These are phyloP conservation scores for Penicillium decumbens DNA, from an alignment of 2,329 filamentous ascomycete genomes.

Conservation along the genomic window DNA sequence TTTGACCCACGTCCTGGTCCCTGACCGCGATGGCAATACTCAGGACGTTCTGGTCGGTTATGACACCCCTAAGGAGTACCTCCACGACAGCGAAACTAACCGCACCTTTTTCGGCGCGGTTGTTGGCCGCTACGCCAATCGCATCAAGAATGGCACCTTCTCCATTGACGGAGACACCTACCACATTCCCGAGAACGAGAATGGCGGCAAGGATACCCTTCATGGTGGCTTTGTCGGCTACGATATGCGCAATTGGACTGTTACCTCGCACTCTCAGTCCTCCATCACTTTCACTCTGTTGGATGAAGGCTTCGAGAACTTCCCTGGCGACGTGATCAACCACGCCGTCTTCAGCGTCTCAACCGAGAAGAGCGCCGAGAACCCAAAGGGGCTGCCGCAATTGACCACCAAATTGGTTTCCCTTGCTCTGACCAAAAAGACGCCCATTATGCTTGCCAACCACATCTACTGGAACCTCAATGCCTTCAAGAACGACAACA, in stretches of 20 bases:
- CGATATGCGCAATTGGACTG: conserved; percentile 49
- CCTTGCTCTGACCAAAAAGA: conserved; percentile 43
- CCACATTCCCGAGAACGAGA: conserved; percentile 50
- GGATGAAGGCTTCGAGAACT: conserved; percentile 42
- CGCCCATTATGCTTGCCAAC: conserved; percentile 49
- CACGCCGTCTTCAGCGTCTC: conserved; percentile 45
- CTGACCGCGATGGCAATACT: conserved; percentile 46
- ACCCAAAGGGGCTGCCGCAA: conserved; percentile 41
- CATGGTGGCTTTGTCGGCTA: conserved; percentile 50
- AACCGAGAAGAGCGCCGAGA: conserved; percentile 32
- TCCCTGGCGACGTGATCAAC: conserved; percentile 47
- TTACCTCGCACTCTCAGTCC: conserved; percentile 39
- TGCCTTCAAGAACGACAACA: conserved; percentile 42
- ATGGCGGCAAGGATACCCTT: conserved; percentile 49
- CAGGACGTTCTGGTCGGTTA: conserved; percentile 52
- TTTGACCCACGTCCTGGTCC: conserved; percentile 47
- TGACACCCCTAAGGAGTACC: conserved; percentile 44
- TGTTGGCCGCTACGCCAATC: conserved; percentile 52
- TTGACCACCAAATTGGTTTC: conserved; percentile 45
- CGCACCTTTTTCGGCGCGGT: conserved; percentile 48
- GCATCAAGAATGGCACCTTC: conserved; percentile 56
- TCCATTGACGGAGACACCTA: conserved; percentile 46
- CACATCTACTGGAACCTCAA: conserved; percentile 52
- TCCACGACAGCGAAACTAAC: conserved; percentile 44
- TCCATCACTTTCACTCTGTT: conserved; percentile 47